These are phyloP conservation scores for Apophysomyces sp. DNA, from an alignment of 371 early-diverging fungal species.

Conservation along the genomic window DNA sequence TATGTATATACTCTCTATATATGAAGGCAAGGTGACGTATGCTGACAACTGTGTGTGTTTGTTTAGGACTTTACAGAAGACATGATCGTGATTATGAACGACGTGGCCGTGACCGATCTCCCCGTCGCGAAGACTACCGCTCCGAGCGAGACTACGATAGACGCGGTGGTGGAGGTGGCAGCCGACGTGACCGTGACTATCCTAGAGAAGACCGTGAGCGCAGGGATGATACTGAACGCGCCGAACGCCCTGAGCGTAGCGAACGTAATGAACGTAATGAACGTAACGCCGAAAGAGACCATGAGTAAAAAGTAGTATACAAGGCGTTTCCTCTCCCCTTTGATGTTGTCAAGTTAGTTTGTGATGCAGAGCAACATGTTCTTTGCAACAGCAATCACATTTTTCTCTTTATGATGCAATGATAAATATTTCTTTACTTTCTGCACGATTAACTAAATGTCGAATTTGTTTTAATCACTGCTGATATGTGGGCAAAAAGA, in stretches of 20 bases:
- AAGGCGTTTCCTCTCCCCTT: background rate
- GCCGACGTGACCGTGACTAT: conserved; percentile 9
- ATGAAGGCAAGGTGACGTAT: too few species aligned
- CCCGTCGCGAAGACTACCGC: conserved; percentile 8
- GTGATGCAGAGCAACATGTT: background rate
- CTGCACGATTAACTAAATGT: background rate
- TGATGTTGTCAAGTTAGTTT: background rate
- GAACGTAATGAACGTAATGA: conserved; percentile 10
- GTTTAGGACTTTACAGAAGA: background rate
- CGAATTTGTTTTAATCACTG: too few species aligned
- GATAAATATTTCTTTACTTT: background rate
- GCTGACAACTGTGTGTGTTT: background rate
- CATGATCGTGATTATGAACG: conserved; percentile 18
- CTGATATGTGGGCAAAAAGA: too few species aligned
- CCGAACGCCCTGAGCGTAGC: background rate
- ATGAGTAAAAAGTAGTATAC: background rate
- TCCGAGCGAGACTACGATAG: conserved; percentile 7
- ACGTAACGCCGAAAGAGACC: conserved; percentile 11
- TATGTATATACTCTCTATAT: background rate
- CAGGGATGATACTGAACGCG: background rate
- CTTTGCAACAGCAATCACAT: background rate
- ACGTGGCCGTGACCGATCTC: conserved; percentile 3
- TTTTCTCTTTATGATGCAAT: background rate
- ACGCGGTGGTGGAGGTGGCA: conserved; percentile 12
- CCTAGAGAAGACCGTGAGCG: conserved; percentile 8